Evolutionary conservation across 1,139 yeast species (phyloP).

Genomic region (Zygosaccharomyces sapae): DNA sequence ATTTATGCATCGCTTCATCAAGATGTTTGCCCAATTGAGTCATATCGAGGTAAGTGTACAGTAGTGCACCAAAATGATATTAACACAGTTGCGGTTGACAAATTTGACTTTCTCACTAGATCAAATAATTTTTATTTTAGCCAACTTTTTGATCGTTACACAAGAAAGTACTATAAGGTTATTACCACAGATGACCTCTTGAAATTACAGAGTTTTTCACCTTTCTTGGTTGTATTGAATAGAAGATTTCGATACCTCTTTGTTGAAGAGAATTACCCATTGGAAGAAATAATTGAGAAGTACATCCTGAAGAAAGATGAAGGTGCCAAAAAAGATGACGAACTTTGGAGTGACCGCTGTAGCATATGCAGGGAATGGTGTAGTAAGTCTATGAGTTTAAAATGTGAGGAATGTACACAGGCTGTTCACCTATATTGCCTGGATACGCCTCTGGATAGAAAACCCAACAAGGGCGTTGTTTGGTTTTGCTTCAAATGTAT

Average conservation of each 20-base stretch:
- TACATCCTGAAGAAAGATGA: slow-evolving; percentile 20
- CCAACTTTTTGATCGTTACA: slow-evolving; percentile 79
- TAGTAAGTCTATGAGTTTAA: slow-evolving; percentile 64
- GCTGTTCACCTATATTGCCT: slow-evolving; percentile 79
- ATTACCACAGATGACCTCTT: slow-evolving; percentile 54
- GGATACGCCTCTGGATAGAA: slow-evolving; percentile 74
- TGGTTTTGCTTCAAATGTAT: slow-evolving; percentile 88
- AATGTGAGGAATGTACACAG: slow-evolving; percentile 68
- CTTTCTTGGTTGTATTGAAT: slow-evolving; percentile 58
- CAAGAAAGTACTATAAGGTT: slow-evolving; percentile 78
- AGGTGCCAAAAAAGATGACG: slow-evolving; percentile 4
- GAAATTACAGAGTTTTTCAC: slow-evolving; percentile 45
- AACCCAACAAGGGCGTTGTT: slow-evolving; percentile 84
- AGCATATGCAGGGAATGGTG: slow-evolving; percentile 84
- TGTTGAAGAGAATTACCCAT: slow-evolving; percentile 48
- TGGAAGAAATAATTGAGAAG: slow-evolving; percentile 24
- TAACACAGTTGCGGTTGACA: slow-evolving; percentile 38
- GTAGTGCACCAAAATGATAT: slow-evolving; percentile 61
- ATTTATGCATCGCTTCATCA: slow-evolving; percentile 84
- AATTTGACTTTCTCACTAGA: slow-evolving; percentile 42
- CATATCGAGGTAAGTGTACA: slow-evolving; percentile 70
- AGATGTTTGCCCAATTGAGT: slow-evolving; percentile 72
- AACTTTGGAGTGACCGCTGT: slow-evolving; percentile 47
- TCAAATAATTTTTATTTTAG: slow-evolving; percentile 84
- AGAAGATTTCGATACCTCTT: slow-evolving; percentile 71